These are phyloP conservation scores for Penicillium arizonense DNA, from an alignment of 495 filamentous ascomycete species.

Conservation along the genomic window DNA sequence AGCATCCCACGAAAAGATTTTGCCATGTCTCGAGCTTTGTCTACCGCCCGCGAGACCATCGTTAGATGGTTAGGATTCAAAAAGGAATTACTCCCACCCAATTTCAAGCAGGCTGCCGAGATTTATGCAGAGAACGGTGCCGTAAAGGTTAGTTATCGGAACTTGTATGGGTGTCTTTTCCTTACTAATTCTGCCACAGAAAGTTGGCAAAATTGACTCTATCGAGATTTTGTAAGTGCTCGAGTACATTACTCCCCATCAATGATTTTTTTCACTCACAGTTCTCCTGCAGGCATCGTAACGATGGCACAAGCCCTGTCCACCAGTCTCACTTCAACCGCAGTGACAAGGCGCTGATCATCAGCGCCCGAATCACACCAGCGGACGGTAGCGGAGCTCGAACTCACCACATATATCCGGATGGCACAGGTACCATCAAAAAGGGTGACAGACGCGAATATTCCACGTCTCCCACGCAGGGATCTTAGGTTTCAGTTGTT, in stretches of 20 bases:
- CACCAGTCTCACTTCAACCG: conserved; percentile 7
- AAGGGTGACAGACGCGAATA: background rate
- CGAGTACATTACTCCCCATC: background rate
- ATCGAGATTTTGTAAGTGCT: conserved; percentile 5
- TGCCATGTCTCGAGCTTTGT: background rate
- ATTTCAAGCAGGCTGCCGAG: background rate
- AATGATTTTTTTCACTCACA: background rate
- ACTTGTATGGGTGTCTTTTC: background rate
- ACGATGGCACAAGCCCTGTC: conserved; percentile 3
- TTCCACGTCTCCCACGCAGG: background rate
- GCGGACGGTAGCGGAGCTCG: background rate
- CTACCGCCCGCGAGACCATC: background rate
- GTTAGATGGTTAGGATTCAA: background rate
- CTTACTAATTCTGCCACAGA: background rate
- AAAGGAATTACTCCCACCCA: background rate
- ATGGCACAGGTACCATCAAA: conserved; percentile 1
- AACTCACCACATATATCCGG: conserved; percentile 1
- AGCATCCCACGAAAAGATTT: background rate
- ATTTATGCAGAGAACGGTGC: background rate
- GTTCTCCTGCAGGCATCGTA: background rate
- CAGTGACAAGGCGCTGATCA: background rate
- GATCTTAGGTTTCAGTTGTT: background rate
- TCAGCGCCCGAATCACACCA: conserved; percentile 1
- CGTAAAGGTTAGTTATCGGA: background rate
- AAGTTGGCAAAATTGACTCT: conserved; percentile 6